Evolutionary conservation across 1,284 basidiomycete genomes (phyloP).

Genomic region (Athelia psychrophila): DNA sequence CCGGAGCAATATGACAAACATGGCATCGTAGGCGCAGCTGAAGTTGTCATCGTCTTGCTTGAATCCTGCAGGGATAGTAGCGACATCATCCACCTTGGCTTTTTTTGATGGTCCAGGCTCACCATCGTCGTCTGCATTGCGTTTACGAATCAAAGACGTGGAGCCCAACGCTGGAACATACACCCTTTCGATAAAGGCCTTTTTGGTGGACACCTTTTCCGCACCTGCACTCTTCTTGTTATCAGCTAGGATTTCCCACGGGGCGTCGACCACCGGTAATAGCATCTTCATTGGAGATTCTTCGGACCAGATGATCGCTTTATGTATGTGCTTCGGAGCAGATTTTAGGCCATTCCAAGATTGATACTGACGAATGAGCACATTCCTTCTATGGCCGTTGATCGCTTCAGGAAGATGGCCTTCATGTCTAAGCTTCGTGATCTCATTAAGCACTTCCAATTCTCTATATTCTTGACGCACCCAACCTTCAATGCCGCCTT

Average conservation of each 20-base stretch:
- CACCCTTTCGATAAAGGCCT: not conserved
- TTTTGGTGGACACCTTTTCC: not conserved
- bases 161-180: not conserved
- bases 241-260: not conserved
- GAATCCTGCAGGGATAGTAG: not conserved
- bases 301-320: constrained; percentile 12
- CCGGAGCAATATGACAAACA: not conserved
- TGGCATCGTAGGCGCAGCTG: not conserved
- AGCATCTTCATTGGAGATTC: not conserved
- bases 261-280: not conserved
- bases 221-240: not conserved
- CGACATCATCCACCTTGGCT: not conserved
- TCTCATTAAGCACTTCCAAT: constrained; percentile 29
- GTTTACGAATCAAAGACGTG: no score
- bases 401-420: constrained; percentile 16
- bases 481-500: constrained; percentile 10
- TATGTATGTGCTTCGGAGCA: constrained; percentile 14
- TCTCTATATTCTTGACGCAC: constrained; percentile 28
- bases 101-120: not conserved
- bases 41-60: not conserved
- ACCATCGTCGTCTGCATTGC: not conserved
- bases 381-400: constrained; percentile 9
- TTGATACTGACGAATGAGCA: constrained; percentile 16
- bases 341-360: constrained; percentile 9
- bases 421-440: constrained; percentile 21